Conservation (phyloP, 768 basidiomycete genomes). For the Amanita muscaria region DNA sequence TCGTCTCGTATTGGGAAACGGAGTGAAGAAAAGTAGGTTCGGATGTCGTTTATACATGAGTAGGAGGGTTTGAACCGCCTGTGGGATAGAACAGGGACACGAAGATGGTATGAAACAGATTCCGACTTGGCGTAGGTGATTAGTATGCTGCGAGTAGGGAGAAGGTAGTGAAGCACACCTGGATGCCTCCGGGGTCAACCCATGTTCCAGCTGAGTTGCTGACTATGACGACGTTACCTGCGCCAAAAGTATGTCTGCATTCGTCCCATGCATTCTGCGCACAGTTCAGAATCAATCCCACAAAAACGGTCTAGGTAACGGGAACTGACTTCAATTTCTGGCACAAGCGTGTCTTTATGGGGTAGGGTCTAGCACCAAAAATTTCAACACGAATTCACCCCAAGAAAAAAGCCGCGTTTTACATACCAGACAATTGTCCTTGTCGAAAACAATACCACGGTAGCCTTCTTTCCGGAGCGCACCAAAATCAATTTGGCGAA, state of each 20-base stretch:
- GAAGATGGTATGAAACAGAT: conserved; percentile 68
- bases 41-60: conserved; percentile 63
- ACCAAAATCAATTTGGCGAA: conserved; percentile 74
- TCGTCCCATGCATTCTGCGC: conserved; percentile 67
- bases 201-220: conserved; percentile 90
- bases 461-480: conserved; percentile 71
- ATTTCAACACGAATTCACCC: not conserved
- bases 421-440: conserved; percentile 91
- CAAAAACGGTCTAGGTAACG: too few species aligned
- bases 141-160: not conserved
- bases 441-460: conserved; percentile 90
- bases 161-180: conserved; percentile 40
- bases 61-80: conserved; percentile 69
- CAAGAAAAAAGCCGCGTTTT: not conserved
- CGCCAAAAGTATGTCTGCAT: conserved; percentile 65
- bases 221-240: conserved; percentile 77
- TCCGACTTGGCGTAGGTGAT: conserved; percentile 52
- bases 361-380: conserved; percentile 62
- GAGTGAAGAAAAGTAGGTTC: conserved; percentile 64
- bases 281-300: not conserved
- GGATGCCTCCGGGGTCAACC: conserved; percentile 67
- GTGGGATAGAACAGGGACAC: conserved; percentile 79
- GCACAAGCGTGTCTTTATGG: conserved; percentile 63
- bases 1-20: conserved; percentile 45
- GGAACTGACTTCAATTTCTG: conserved; percentile 59